Evolutionary conservation across 2,329 filamentous ascomycete species (phyloP), one percentile per base, ranked within the genome.

Genomic region (Aspergillus clavatus): DNA sequence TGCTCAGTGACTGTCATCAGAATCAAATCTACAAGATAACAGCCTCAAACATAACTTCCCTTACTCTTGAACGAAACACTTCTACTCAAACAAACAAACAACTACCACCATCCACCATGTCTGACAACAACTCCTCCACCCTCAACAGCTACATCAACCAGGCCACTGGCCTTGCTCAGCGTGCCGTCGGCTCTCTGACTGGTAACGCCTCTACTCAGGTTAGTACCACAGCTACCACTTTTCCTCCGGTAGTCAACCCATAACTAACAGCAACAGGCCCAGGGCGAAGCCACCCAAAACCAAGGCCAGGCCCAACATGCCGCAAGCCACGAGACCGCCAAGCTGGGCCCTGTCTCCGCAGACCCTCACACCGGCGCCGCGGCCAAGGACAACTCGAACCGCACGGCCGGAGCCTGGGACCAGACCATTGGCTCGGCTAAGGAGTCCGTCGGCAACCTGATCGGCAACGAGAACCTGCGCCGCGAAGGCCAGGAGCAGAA

Each of bases 391-490:
- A 76, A 87, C 68, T 74, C 83, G 8, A 75, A 91, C 65, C 87
- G 89, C 53, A 72, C 77, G 18, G 65, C 80, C 14, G 90, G 91
- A 35, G 77, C 78, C 14, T 94, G 86, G 83, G 88, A 95, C 73
- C 90, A 96, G 72, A 95, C 89, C 4, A 62, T 90, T n/a, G 91
- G 90, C 42, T 80, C 85, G 1, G 83, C 83, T 35, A 96, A 96
- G 75, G 88, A 96, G 66, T 74, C 83, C 4, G 52, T 93, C 1
- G 91, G 91, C 46, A 83, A 83, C 14, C 58, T 91, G 4, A 55
- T 91, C 21, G 91, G 90, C 48, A 82, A 80, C 52, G 84, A 93
- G 70, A 77, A 74, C 26, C 69, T 96, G 43, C 91, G 90, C 74
- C 75, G 81, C 38, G 64, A 82, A 19, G 91, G 91, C 4, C 80